These are phyloP conservation scores for Sungouiozyma intestinalis DNA, from an alignment of 805 yeast genomes.

Conservation along the genomic window DNA sequence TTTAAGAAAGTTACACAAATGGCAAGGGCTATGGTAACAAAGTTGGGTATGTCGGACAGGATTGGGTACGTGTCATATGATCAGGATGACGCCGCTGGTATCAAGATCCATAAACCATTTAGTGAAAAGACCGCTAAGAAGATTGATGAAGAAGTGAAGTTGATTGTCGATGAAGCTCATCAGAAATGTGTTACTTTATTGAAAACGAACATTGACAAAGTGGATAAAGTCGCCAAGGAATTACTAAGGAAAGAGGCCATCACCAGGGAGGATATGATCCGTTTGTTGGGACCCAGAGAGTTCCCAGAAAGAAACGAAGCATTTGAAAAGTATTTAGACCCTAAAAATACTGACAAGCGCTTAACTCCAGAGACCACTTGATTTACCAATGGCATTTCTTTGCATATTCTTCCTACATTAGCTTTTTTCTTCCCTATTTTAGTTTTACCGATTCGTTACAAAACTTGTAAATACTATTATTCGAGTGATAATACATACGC, in stretches of 20 bases:
- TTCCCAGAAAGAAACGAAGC: slow-evolving; percentile 86
- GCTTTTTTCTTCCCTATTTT: background rate
- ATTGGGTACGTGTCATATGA: slow-evolving; percentile 47
- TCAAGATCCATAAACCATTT: slow-evolving; percentile 69
- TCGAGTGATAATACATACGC: slow-evolving; percentile 2
- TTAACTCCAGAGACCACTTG: slow-evolving; percentile 6
- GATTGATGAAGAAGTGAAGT: slow-evolving; percentile 75
- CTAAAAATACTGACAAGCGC: slow-evolving; percentile 5
- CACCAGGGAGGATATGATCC: slow-evolving; percentile 89
- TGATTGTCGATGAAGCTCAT: slow-evolving; percentile 70
- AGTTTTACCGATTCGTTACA: slow-evolving; percentile 1
- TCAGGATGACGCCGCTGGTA: slow-evolving; percentile 37
- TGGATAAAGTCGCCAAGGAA: slow-evolving; percentile 80
- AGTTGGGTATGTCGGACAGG: slow-evolving; percentile 77
- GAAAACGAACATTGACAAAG: slow-evolving; percentile 56
- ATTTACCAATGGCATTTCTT: slow-evolving; percentile 3
- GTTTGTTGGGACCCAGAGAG: slow-evolving; percentile 84
- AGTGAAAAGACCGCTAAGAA: slow-evolving; percentile 75
- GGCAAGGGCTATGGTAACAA: slow-evolving; percentile 84
- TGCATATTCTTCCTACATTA: background rate
- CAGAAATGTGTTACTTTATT: slow-evolving; percentile 55
- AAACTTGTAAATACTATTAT: slow-evolving; percentile 2
- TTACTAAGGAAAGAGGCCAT: slow-evolving; percentile 78
- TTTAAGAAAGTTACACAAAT: slow-evolving; percentile 83
- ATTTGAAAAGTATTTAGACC: slow-evolving; percentile 74